phyloP scores from a whole-genome alignment of 352 stramenopile species.

The Pythium insidiosum region DNA sequence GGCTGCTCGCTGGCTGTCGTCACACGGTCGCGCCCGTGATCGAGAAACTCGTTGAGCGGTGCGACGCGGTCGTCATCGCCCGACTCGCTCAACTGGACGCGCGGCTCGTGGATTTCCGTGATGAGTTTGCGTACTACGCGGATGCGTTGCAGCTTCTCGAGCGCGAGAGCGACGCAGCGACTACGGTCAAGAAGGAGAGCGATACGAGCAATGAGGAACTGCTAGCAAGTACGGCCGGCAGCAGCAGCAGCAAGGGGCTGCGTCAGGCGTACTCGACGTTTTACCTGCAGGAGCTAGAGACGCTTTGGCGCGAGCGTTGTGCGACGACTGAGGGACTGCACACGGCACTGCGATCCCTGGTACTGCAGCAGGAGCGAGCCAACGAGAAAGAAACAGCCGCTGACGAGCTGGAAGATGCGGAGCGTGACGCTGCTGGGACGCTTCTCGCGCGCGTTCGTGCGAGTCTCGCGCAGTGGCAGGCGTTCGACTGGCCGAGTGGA shows the following conservation, averaged over 20 bases:
- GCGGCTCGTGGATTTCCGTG: conserved; percentile 64
- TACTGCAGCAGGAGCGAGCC: neutral
- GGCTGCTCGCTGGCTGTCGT: conserved; percentile 60
- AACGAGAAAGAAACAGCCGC: neutral
- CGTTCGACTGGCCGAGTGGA: conserved; percentile 51
- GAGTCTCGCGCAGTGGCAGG: conserved; percentile 37
- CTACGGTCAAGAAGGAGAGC: conserved; percentile 4
- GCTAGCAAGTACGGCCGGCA: no score
- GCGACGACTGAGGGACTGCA: conserved; percentile 71
- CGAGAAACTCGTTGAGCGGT: conserved; percentile 48
- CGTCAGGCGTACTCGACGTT: conserved; percentile 64
- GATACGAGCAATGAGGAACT: conserved; percentile 15
- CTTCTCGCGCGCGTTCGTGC: neutral
- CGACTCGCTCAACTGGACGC: conserved; percentile 52
- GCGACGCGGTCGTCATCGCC: conserved; percentile 56
- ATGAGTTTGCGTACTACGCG: conserved; percentile 78
- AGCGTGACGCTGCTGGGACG: no score
- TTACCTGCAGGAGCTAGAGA: conserved; percentile 77
- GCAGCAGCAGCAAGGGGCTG: conserved; percentile 46
- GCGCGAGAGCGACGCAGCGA: conserved; percentile 1
- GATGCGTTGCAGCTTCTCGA: conserved; percentile 43
- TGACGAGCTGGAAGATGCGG: no score
- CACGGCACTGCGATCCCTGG: conserved; percentile 56
- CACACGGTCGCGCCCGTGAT: conserved; percentile 65
- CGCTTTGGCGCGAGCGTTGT: conserved; percentile 73